Conservation (phyloP, 2,329 filamentous ascomycete genomes). For the Talaromyces atroroseus region DNA sequence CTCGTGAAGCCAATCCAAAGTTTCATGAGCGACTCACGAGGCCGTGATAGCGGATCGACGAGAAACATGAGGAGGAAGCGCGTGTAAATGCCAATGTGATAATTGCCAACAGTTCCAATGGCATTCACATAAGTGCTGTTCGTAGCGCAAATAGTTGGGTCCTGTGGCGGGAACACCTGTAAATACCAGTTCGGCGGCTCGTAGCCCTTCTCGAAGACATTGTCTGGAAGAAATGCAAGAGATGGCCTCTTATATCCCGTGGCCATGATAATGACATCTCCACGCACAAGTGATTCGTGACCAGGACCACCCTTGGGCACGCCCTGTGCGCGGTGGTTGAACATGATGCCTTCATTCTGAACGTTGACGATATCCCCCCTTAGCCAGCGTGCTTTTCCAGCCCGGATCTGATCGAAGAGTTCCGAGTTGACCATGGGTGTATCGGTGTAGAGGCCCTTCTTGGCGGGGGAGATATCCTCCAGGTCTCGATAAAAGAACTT, state of each 20-base stretch:
- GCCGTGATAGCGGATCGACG: slow-evolving; percentile 68
- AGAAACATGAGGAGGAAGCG: slow-evolving; percentile 82
- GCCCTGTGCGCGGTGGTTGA: slow-evolving; percentile 66
- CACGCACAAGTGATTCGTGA: slow-evolving; percentile 58
- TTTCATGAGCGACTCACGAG: slow-evolving; percentile 69
- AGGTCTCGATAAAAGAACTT: slow-evolving; percentile 81
- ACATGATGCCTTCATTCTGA: slow-evolving; percentile 57
- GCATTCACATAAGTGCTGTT: slow-evolving; percentile 79
- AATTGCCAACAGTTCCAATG: slow-evolving; percentile 78
- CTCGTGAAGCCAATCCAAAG: slow-evolving; percentile 82
- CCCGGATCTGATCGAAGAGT: slow-evolving; percentile 68
- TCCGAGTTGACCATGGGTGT: slow-evolving; percentile 86
- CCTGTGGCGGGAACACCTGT: slow-evolving; percentile 72
- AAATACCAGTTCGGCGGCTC: slow-evolving; percentile 81
- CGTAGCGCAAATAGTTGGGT: slow-evolving; percentile 70
- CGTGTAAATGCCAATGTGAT: slow-evolving; percentile 87
- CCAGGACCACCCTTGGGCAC: slow-evolving; percentile 74
- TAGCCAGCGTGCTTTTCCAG: slow-evolving; percentile 69
- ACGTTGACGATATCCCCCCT: slow-evolving; percentile 71
- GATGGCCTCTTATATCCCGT: slow-evolving; percentile 74
- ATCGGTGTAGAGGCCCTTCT: slow-evolving; percentile 71
- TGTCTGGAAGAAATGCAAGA: slow-evolving; percentile 66
- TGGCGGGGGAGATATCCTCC: slow-evolving; percentile 62
- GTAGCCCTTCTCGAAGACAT: slow-evolving; percentile 69
- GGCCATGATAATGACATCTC: slow-evolving; percentile 75